phyloP scores from a whole-genome alignment of 305 asterid species.

The Ilex paraguariensis region DNA sequence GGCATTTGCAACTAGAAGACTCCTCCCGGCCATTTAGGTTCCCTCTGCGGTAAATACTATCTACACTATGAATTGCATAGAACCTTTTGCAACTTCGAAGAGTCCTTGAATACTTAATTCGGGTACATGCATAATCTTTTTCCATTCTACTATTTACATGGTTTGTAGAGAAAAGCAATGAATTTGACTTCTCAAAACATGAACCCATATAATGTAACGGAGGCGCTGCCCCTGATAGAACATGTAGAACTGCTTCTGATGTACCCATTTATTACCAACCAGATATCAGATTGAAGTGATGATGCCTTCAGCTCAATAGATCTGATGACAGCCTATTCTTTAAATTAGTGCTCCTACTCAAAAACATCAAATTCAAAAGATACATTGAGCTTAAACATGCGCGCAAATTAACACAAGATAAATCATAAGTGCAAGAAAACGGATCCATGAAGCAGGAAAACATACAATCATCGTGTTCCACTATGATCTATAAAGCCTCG shows the following conservation, averaged over 20 bases:
- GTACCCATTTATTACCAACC: slow-evolving; percentile 11
- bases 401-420: too few relatives aligned
- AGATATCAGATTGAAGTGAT: too few relatives aligned
- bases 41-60: slow-evolving; percentile 8
- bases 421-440: too few relatives aligned
- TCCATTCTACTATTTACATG: slow-evolving; percentile 2
- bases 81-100: slow-evolving; percentile 7
- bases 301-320: too few relatives aligned
- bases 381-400: too few relatives aligned
- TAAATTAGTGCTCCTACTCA: too few relatives aligned
- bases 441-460: too few relatives aligned
- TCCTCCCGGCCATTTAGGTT: slow-evolving; percentile 15
- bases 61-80: slow-evolving; percentile 7
- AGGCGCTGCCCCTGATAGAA: slow-evolving; percentile 13
- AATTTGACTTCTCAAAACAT: slow-evolving; percentile 8
- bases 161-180: slow-evolving; percentile 11
- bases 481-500: too few relatives aligned
- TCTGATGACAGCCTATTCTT: too few relatives aligned
- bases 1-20: slow-evolving; percentile 47
- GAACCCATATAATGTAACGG: slow-evolving; percentile 11
- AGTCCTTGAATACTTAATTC: slow-evolving; percentile 8
- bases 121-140: slow-evolving; percentile 6
- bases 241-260: slow-evolving; percentile 20
- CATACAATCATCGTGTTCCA: too few relatives aligned
- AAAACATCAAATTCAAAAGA: too few relatives aligned